phyloP scores from a whole-genome alignment of 2,329 filamentous ascomycete genomes.

The Trichoderma citrinoviride region DNA sequence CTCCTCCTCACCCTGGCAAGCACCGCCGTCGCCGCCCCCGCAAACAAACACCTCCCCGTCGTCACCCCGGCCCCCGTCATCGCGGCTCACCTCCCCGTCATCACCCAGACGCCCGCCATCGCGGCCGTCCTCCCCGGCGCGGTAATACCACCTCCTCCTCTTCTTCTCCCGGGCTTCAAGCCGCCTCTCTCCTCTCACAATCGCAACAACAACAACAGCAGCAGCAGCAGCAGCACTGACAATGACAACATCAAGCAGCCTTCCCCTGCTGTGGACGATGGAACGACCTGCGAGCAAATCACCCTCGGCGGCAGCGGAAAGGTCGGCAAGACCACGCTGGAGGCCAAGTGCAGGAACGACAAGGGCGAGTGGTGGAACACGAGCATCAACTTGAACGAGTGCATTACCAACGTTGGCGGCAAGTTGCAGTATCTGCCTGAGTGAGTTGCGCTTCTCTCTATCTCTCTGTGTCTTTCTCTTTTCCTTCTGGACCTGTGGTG shows the following conservation, averaged over 20 bases:
- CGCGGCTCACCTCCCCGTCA: too few species aligned
- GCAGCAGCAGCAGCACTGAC: too few species aligned
- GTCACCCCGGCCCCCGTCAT: not conserved
- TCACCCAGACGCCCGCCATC: too few species aligned
- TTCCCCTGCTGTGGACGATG: conserved; percentile 7
- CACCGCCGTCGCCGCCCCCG: not conserved
- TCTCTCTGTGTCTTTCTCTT: not conserved
- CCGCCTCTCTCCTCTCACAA: not conserved
- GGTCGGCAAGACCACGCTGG: conserved; percentile 25
- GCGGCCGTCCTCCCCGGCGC: not conserved
- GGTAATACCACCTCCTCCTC: too few species aligned
- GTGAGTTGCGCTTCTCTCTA: conserved; percentile 22
- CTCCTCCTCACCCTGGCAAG: not conserved
- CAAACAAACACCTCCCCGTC: not conserved
- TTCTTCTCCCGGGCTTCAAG: conserved; percentile 16
- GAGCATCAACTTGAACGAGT: conserved; percentile 29
- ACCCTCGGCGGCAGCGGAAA: conserved; percentile 26
- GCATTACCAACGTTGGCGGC: conserved; percentile 26
- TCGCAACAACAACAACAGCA: conserved; percentile 14
- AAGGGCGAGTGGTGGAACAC: conserved; percentile 28
- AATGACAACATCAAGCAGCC: too few species aligned
- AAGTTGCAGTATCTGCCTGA: conserved; percentile 23
- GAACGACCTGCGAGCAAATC: conserved; percentile 24
- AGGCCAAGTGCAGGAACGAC: conserved; percentile 26
- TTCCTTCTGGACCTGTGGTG: not conserved